Evolutionary conservation across 192 early-diverging fungal genomes (phyloP), one percentile per base, ranked within the genome.

Genomic region (Gaertneriomyces semiglobifer): DNA sequence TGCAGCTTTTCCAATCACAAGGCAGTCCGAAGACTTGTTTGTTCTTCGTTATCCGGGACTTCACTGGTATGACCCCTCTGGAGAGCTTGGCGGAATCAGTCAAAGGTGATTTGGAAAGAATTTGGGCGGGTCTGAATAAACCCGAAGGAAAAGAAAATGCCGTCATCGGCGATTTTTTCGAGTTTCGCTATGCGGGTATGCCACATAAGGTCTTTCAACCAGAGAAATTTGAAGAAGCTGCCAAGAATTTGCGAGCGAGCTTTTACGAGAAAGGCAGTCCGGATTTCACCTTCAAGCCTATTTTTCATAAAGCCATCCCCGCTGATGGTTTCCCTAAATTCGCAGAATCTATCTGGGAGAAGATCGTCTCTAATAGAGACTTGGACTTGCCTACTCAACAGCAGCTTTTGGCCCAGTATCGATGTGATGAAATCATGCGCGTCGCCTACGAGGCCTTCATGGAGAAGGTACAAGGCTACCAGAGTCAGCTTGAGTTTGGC

Each of bases 311-410:
- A 62, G 85, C 89, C 52, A 93, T 99, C 58, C 97, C 97, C 14
- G 94, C 91, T 3, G 97, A 99, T 48, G 97, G 97, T 47, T 92
- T 98, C 73, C 87, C 91, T 40, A 79, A 90, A 47, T 99, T 96
- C 79, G 94, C 94, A 5, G 81, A 89, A 62, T 74, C 88, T 43
- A 91, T 99, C 48, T 99, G 97, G 97, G 93, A 94, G 55, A 93
- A 94, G 79, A 95, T 99, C 50, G 80, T 91, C 61, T 85, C 88
- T 75, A 97, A 96, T 79, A 89, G 90, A 62, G 97, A 99, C 64
- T 79, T 99, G 61, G 97, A 99, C 80, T 81, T 99, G 43, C 97
- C 97, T 5, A 97, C 95, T 5, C 97, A 99, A 72, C 96, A 97
- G 79, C 92, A 98, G 74, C 74, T 99, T 52, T 83, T 99, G 54